Percentiles rank a stretch among this genome's conserved stretches.
phyloP scores from a whole-genome alignment of 352 stramenopile genomes.

The Aphanomyces invadans region DNA sequence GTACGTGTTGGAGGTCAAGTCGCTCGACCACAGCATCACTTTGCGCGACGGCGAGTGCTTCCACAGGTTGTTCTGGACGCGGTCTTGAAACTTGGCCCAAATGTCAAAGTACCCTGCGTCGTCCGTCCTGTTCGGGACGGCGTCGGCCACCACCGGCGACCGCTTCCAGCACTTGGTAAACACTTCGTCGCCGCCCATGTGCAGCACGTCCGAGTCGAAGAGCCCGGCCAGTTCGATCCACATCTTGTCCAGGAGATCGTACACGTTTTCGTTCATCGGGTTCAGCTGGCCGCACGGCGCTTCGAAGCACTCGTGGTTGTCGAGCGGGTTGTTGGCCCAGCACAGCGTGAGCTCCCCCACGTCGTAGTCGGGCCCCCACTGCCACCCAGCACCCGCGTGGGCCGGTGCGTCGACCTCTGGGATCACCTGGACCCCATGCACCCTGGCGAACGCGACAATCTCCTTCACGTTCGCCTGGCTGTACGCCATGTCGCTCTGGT shows the following conservation, averaged over 20 bases:
- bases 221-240: slow-evolving; percentile 22
- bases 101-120: slow-evolving; percentile 4
- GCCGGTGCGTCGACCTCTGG: slow-evolving; percentile 29
- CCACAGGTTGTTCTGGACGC: background rate
- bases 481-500: slow-evolving; percentile 25
- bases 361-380: slow-evolving; percentile 12
- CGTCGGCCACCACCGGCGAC: background rate
- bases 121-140: background rate
- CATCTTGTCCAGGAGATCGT: slow-evolving; percentile 1
- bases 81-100: slow-evolving; percentile 1
- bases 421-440: slow-evolving; percentile 26
- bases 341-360: slow-evolving; percentile 13
- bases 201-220: slow-evolving; percentile 18
- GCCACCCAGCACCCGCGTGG: slow-evolving; percentile 21
- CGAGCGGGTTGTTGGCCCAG: background rate
- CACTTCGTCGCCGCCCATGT: slow-evolving; percentile 26
- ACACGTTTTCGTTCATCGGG: slow-evolving; percentile 22
- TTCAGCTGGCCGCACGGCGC: slow-evolving; percentile 22
- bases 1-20: slow-evolving; percentile 1
- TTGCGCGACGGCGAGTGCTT: slow-evolving; percentile 1
- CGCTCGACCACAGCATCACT: slow-evolving; percentile 1
- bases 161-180: slow-evolving; percentile 19
- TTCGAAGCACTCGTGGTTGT: slow-evolving; percentile 3
- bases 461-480: slow-evolving; percentile 24
- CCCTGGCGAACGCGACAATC: slow-evolving; percentile 27